phyloP scores from a whole-genome alignment of 2,329 filamentous ascomycete species.

The Pseudopithomyces chartarum region DNA sequence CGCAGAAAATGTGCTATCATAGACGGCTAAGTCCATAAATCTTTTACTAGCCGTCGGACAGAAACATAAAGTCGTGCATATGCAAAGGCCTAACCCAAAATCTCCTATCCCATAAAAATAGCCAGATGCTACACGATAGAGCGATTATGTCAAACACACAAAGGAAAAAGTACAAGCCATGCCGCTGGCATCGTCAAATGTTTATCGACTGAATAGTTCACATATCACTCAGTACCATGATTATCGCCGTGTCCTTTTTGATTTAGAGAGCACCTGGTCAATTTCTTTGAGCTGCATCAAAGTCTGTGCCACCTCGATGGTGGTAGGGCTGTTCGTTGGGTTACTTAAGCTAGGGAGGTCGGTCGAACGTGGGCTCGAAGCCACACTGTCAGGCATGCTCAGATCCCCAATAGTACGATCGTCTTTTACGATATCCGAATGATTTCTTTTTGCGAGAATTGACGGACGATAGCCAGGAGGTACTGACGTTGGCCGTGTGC shows the following conservation, averaged over 20 bases:
- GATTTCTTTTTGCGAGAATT: slow-evolving; percentile 31
- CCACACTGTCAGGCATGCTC: slow-evolving; percentile 9
- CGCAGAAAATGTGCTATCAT: background rate
- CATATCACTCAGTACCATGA: slow-evolving; percentile 19
- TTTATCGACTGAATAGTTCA: background rate
- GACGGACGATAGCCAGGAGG: slow-evolving; percentile 14
- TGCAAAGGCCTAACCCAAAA: too few species aligned
- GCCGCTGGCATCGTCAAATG: background rate
- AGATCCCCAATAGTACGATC: slow-evolving; percentile 4
- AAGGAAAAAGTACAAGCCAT: background rate
- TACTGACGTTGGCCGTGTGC: slow-evolving; percentile 18
- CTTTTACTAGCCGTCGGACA: too few species aligned
- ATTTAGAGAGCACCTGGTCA: slow-evolving; percentile 25
- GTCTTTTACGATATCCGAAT: slow-evolving; percentile 27
- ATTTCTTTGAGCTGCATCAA: slow-evolving; percentile 38
- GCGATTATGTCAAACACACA: background rate
- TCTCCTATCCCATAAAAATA: too few species aligned
- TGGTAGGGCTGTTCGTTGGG: slow-evolving; percentile 11
- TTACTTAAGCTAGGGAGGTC: background rate
- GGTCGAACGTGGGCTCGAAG: background rate
- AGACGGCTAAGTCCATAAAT: too few species aligned
- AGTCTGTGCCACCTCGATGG: slow-evolving; percentile 41
- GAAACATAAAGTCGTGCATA: too few species aligned
- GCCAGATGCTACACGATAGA: too few species aligned
- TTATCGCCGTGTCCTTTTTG: slow-evolving; percentile 39